A percentile compares a stretch with the other conserved stretches of the same genome.
Evolutionary conservation across 352 stramenopile genomes (phyloP).

Genomic region (Globisporangium acanthophoron): DNA sequence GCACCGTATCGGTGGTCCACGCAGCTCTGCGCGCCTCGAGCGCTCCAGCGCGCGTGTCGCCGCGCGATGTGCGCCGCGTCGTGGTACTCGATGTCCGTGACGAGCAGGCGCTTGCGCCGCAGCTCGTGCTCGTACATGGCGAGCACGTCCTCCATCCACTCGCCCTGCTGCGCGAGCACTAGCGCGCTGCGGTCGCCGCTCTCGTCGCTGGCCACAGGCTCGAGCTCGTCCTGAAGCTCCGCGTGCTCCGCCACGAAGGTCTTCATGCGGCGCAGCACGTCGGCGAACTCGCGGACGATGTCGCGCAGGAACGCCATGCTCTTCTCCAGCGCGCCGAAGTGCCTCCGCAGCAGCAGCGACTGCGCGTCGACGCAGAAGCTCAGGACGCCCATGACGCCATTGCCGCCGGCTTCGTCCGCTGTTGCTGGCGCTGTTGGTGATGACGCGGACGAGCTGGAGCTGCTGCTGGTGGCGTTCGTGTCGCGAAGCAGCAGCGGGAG

Average conservation of each 20-base stretch:
- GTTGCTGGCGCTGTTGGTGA: background rate
- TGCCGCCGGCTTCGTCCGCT: background rate
- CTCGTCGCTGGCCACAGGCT: conserved; percentile 9
- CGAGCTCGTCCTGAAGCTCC: conserved; percentile 25
- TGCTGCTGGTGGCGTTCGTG: background rate
- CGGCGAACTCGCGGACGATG: conserved; percentile 44
- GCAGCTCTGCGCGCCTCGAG: conserved; percentile 27
- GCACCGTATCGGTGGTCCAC: conserved; percentile 46
- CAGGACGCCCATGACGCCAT: conserved; percentile 38
- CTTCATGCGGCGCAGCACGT: conserved; percentile 35
- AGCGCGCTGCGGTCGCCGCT: background rate
- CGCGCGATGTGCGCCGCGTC: conserved; percentile 28
- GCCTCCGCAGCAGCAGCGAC: conserved; percentile 42
- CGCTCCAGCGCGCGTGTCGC: conserved; percentile 42
- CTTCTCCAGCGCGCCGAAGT: conserved; percentile 70
- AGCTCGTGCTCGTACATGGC: conserved; percentile 63
- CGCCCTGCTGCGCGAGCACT: conserved; percentile 29
- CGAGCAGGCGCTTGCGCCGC: conserved; percentile 47
- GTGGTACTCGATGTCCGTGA: conserved; percentile 48
- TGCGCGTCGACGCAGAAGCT: conserved; percentile 28
- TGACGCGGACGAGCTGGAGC: too few relatives aligned
- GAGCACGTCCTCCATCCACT: conserved; percentile 76
- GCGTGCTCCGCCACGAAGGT: conserved; percentile 26
- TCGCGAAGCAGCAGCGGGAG: conserved; percentile 36
- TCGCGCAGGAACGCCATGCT: conserved; percentile 44